These are phyloP conservation scores for Pharnaceum exiguum DNA, from an alignment of 148 eudicot species.

Conservation along the genomic window DNA sequence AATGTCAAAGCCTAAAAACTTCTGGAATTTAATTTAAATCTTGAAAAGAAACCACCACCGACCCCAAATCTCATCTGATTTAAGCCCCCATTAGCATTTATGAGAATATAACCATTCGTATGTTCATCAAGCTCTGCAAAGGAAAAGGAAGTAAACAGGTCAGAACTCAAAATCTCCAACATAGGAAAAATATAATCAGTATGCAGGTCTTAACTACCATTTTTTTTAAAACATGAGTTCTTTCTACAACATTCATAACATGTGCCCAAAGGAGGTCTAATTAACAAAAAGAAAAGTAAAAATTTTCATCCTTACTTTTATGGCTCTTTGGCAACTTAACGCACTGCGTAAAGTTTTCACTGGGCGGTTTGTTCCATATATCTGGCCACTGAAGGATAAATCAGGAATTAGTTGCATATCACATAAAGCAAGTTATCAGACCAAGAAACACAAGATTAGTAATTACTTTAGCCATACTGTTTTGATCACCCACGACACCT, in stretches of 20 bases:
- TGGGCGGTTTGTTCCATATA: conserved; percentile 75
- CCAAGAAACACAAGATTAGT: not conserved
- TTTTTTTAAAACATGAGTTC: too few relatives aligned
- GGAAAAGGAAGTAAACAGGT: conserved; percentile 7
- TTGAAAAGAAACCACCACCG: conserved; percentile 38
- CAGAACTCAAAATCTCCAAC: too few relatives aligned
- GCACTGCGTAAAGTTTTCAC: conserved; percentile 81
- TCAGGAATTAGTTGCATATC: conserved; percentile 20
- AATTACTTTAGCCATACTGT: conserved; percentile 51
- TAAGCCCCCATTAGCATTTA: conserved; percentile 97
- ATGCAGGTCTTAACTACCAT: too few relatives aligned
- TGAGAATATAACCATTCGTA: conserved; percentile 83
- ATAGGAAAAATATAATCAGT: too few relatives aligned
- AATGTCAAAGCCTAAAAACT: conserved; percentile 10
- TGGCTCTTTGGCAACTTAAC: conserved; percentile 62
- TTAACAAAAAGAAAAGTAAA: too few relatives aligned
- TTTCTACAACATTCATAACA: too few relatives aligned
- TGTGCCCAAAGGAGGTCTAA: too few relatives aligned
- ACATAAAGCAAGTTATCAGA: not conserved
- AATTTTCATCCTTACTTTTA: conserved; percentile 51
- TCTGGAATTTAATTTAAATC: not conserved
- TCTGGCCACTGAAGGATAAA: conserved; percentile 49
- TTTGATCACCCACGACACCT: conserved; percentile 39
- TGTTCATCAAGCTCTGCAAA: conserved; percentile 54
- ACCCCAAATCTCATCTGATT: conserved; percentile 99